Percentiles rank a stretch among this genome's conserved stretches.
Conservation (phyloP, 225 moss, liverwort and hornwort species). For the Climacium dendroides region DNA sequence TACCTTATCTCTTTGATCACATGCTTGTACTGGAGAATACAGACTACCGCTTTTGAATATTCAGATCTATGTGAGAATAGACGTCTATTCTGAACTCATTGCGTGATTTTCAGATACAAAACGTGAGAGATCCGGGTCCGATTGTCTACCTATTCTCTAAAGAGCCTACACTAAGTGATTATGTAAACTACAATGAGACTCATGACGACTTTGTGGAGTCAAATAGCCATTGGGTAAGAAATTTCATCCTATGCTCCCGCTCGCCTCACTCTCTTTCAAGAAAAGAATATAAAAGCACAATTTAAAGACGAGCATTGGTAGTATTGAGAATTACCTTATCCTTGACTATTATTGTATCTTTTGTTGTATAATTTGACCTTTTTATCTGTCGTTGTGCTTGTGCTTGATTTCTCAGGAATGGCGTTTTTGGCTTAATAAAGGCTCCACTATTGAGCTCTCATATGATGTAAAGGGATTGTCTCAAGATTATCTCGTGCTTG, state of each 20-base stretch:
- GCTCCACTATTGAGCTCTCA: slow-evolving; percentile 20
- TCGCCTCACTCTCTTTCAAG: not conserved
- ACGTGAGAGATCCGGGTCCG: slow-evolving; percentile 31
- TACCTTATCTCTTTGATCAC: not conserved
- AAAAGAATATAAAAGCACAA: not conserved
- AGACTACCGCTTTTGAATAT: not conserved
- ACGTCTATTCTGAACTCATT: not conserved
- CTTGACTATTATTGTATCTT: not conserved
- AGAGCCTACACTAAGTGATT: slow-evolving; percentile 10
- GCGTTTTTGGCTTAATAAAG: slow-evolving; percentile 29
- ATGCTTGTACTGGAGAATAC: not conserved
- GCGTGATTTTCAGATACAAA: slow-evolving; percentile 24
- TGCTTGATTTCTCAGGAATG: slow-evolving; percentile 24
- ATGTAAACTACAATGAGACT: slow-evolving; percentile 18
- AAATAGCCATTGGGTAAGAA: slow-evolving; percentile 8
- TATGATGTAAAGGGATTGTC: slow-evolving; percentile 21
- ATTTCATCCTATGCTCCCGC: not conserved
- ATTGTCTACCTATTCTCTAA: slow-evolving; percentile 16
- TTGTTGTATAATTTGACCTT: not conserved
- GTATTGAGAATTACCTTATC: not conserved
- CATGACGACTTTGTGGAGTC: slow-evolving; percentile 5
- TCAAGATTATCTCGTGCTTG: slow-evolving; percentile 37
- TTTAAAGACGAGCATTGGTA: not conserved
- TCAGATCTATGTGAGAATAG: not conserved
- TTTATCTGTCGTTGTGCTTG: not conserved